These are phyloP conservation scores for Saraca asoca DNA, from an alignment of 331 rosid genomes.

Conservation along the genomic window DNA sequence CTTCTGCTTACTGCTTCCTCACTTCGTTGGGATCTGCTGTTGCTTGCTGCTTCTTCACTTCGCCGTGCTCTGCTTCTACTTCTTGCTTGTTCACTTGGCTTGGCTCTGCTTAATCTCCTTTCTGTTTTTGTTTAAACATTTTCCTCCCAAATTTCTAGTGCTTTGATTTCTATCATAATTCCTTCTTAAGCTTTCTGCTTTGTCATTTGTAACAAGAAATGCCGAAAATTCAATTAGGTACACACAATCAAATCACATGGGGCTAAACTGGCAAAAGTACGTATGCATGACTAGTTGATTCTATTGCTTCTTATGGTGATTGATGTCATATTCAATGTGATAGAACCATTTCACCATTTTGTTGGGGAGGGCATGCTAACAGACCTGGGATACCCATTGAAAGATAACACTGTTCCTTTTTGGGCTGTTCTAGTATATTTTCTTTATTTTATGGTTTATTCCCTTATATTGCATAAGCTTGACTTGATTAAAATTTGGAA, in stretches of 20 bases:
- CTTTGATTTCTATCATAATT: slow-evolving; percentile 2
- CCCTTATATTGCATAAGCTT: slow-evolving; percentile 3
- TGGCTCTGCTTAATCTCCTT: too few species aligned
- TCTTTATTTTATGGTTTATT: slow-evolving; percentile 5
- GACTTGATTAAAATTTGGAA: slow-evolving; percentile 17
- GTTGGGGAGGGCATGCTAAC: too few species aligned
- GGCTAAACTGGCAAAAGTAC: slow-evolving; percentile 54
- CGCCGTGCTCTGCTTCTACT: too few species aligned
- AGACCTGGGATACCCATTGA: too few species aligned
- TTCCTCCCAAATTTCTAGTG: slow-evolving; percentile 16
- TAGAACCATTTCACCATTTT: too few species aligned
- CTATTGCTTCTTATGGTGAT: slow-evolving; percentile 63
- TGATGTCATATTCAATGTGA: too few species aligned
- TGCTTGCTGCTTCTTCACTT: too few species aligned
- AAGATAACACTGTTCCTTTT: slow-evolving; percentile 74
- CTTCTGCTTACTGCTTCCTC: too few species aligned
- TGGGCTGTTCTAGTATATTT: slow-evolving; percentile 87
- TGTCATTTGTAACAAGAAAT: slow-evolving; percentile 47
- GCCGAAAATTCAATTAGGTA: slow-evolving; percentile 66
- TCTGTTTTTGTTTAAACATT: slow-evolving; percentile 3
- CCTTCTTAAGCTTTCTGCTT: slow-evolving; percentile 27
- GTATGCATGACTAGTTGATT: slow-evolving; percentile 82
- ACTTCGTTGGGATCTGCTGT: too few species aligned
- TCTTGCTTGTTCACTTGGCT: too few species aligned
- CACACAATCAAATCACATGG: slow-evolving; percentile 85